A percentile compares a stretch with the other conserved stretches of the same genome.
Evolutionary conservation across 176 grass and related monocot genomes (phyloP).

Genomic region (Miscanthus lutarioriparius): DNA sequence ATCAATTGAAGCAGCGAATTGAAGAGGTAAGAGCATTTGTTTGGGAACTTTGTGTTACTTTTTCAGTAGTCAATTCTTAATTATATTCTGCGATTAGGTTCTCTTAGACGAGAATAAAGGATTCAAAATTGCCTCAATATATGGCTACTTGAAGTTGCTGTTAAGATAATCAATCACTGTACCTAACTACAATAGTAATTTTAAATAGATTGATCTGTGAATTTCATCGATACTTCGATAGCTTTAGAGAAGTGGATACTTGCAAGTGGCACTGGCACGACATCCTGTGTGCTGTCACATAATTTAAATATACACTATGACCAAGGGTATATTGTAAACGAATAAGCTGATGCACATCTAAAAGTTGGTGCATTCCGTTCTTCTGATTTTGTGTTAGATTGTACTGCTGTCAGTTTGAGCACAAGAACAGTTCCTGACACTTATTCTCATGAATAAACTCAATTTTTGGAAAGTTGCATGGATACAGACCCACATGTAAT

Average conservation of each 20-base stretch:
- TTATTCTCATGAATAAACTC: neutral
- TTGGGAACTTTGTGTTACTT: constrained; percentile 15
- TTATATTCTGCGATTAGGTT: constrained; percentile 11
- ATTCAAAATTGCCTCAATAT: neutral
- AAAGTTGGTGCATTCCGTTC: neutral
- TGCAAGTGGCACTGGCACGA: neutral
- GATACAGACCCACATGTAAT: neutral
- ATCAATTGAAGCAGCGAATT: constrained; percentile 74
- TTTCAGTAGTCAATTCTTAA: constrained; percentile 1
- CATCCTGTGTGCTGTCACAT: neutral
- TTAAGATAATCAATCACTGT: neutral
- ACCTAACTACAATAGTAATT: constrained; percentile 5
- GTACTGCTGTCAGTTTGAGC: neutral
- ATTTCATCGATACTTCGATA: neutral
- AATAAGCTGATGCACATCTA: neutral
- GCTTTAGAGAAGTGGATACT: neutral
- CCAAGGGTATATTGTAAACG: neutral
- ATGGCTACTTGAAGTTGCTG: neutral
- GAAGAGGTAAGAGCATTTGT: constrained; percentile 60
- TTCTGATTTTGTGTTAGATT: neutral
- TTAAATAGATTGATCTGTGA: neutral
- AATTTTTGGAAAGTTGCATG: neutral
- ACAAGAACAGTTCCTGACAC: neutral
- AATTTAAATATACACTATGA: neutral
- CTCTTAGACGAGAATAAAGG: neutral